phyloP scores from a whole-genome alignment of 2,329 filamentous ascomycete species.

The Nemania sp. region DNA sequence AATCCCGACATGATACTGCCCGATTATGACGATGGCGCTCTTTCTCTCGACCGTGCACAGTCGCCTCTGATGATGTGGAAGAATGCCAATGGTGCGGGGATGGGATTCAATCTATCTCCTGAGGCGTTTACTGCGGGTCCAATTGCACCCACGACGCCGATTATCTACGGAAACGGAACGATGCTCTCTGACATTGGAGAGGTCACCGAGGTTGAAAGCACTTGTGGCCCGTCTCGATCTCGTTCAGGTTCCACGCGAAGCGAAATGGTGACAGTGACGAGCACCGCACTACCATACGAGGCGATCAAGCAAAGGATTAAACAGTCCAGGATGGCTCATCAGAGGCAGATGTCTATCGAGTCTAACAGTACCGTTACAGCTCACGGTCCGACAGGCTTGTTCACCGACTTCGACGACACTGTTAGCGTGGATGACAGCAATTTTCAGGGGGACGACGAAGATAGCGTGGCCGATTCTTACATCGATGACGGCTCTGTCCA shows the following conservation, averaged over 20 bases:
- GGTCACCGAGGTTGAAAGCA: slow-evolving; percentile 57
- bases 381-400: slow-evolving; percentile 51
- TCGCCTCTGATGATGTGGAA: slow-evolving; percentile 58
- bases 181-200: slow-evolving; percentile 69
- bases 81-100: slow-evolving; percentile 44
- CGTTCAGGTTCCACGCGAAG: slow-evolving; percentile 41
- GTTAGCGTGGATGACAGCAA: slow-evolving; percentile 66
- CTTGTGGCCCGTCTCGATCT: slow-evolving; percentile 46
- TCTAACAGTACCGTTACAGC: slow-evolving; percentile 64
- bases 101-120: slow-evolving; percentile 50
- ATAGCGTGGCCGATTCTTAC: slow-evolving; percentile 63
- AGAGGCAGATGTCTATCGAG: slow-evolving; percentile 59
- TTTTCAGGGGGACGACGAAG: slow-evolving; percentile 68
- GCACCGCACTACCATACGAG: slow-evolving; percentile 40
- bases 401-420: slow-evolving; percentile 64
- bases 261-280: slow-evolving; percentile 35
- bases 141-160: slow-evolving; percentile 61
- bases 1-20: slow-evolving; percentile 96
- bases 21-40: slow-evolving; percentile 63
- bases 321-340: slow-evolving; percentile 45
- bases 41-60: slow-evolving; percentile 56
- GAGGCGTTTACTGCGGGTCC: slow-evolving; percentile 46
- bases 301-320: slow-evolving; percentile 48
- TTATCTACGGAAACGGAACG: slow-evolving; percentile 70
- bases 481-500: slow-evolving; percentile 49